Evolutionary conservation across 441 rosid species (phyloP), one percentile per base, ranked within the genome.

Genomic region (Syzygium syzygioides): DNA sequence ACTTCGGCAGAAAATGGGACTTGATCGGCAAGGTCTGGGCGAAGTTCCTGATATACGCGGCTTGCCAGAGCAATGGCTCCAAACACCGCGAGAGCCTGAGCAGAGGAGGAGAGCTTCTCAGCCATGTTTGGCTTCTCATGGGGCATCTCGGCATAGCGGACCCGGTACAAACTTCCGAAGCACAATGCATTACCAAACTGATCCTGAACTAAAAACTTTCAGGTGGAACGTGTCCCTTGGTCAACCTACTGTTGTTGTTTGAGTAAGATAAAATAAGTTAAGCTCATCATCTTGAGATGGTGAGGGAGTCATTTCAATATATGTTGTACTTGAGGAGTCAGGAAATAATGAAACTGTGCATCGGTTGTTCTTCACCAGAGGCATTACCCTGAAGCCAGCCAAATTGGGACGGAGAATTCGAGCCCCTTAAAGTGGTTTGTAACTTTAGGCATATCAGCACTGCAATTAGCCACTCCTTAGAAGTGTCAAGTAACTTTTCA

Each of bases 201-300:
- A 71, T 12, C 50, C 1, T 37, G 80, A 37, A 37, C 26, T 71
- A 71, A 15, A 25, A 34, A 71, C 80, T 71, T 37, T 37, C 80
- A 20, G 50, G 50, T 3, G 80, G 80, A 71, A 71, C 6, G 9
- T 0, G 50, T 37, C 80, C 13, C 12, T 23, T 20, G 80, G 15
- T 37, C 20, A 0, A 34, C 79, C 62, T 9, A 2, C 79, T 11
- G 41, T 68, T 0, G 20, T 25, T 11, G 28, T 10, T 12, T 37
- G 80, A 71, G 80, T 37, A 71, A 10, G 0, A 37, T 71, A 28
- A 28, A 37, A 71, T 37, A 71, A 71, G 26, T 34, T 11, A 34
- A 20, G 80, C 80, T 37, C 80, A 34, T 11, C 50, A 1, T 20
- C 80, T 71, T 71, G 80, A 71, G 80, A 71, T 37, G 80, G 26